Evolutionary conservation across 805 yeast genomes (phyloP).

Genomic region (Lachancea fermentati): DNA sequence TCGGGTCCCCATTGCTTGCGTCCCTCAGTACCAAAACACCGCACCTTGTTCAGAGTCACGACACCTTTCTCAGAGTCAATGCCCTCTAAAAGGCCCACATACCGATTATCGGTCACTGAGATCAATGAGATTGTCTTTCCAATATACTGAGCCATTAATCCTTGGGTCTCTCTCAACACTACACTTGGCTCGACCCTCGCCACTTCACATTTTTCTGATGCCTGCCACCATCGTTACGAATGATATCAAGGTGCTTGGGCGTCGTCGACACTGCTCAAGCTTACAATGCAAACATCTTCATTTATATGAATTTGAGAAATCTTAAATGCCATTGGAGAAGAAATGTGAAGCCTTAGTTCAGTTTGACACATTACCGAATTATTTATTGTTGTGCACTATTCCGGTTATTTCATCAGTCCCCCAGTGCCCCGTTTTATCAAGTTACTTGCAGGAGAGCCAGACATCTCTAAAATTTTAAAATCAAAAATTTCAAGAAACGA

Average conservation of each 20-base stretch:
- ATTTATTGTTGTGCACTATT: too few species aligned
- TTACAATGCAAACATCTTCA: too few species aligned
- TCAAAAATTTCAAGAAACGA: too few species aligned
- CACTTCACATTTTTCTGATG: neutral
- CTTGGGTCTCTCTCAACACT: too few species aligned
- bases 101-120: slow-evolving; percentile 42
- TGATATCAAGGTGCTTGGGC: neutral
- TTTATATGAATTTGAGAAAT: too few species aligned
- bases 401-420: too few species aligned
- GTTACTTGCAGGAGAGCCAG: too few species aligned
- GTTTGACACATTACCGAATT: too few species aligned
- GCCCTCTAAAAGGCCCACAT: slow-evolving; percentile 81
- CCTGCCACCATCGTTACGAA: neutral
- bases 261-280: neutral
- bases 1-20: slow-evolving; percentile 62
- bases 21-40: slow-evolving; percentile 90
- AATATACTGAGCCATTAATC: slow-evolving; percentile 81
- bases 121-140: slow-evolving; percentile 58
- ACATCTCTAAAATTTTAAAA: too few species aligned
- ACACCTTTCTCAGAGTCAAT: slow-evolving; percentile 90
- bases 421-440: too few species aligned
- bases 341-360: too few species aligned
- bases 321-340: too few species aligned
- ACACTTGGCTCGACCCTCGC: neutral
- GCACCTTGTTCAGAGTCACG: slow-evolving; percentile 72